phyloP scores from a whole-genome alignment of 2,329 filamentous ascomycete species.

The Paecilomyces sp. region DNA sequence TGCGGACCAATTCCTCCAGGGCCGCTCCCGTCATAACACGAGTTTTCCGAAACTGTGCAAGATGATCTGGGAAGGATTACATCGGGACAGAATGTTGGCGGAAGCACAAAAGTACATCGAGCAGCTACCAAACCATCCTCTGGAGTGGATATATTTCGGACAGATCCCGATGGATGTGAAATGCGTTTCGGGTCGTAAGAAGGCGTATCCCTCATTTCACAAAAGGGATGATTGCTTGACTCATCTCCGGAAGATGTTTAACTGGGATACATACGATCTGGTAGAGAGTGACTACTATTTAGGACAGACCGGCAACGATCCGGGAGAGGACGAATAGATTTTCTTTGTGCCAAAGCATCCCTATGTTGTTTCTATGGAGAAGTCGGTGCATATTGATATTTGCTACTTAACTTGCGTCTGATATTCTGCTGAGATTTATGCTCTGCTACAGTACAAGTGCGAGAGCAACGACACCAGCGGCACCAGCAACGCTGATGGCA shows the following conservation, averaged over 20 bases:
- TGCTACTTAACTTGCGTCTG: too few relatives aligned
- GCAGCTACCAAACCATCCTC: not conserved
- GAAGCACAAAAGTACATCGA: constrained; percentile 2
- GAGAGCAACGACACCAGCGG: too few relatives aligned
- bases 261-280: not conserved
- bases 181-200: constrained; percentile 1
- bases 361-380: too few relatives aligned
- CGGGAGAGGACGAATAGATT: too few relatives aligned
- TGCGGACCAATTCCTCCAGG: not conserved
- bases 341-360: too few relatives aligned
- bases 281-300: not conserved
- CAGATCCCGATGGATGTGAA: not conserved
- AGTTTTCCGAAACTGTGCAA: not conserved
- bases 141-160: constrained; percentile 4
- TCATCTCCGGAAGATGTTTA: constrained; percentile 1
- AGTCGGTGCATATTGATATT: too few relatives aligned
- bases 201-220: constrained; percentile 1
- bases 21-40: not conserved
- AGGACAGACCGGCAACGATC: too few relatives aligned
- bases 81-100: not conserved
- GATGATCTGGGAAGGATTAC: not conserved
- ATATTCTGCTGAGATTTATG: too few relatives aligned
- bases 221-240: constrained; percentile 1
- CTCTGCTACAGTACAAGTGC: too few relatives aligned
- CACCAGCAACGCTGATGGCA: too few relatives aligned